Evolutionary conservation across 2,329 filamentous ascomycete species (phyloP).

Genomic region (Fusarium sp.): DNA sequence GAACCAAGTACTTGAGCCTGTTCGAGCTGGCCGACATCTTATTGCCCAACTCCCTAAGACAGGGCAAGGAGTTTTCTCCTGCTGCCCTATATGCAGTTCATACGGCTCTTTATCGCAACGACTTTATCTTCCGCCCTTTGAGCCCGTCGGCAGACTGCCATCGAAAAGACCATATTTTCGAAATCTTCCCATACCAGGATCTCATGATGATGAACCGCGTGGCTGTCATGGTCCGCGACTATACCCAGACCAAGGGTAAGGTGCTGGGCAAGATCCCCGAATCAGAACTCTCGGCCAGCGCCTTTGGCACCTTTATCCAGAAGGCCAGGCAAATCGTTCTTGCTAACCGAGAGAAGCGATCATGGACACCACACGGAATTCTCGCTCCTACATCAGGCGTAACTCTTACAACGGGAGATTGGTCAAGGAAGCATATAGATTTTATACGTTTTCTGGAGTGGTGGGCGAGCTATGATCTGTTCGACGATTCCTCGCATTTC

Average conservation of each 20-base stretch:
- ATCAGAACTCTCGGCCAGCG: constrained; percentile 28
- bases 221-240: constrained; percentile 47
- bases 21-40: constrained; percentile 60
- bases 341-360: constrained; percentile 58
- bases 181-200: constrained; percentile 57
- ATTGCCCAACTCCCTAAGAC: constrained; percentile 50
- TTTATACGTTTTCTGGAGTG: constrained; percentile 75
- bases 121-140: constrained; percentile 66
- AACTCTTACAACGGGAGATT: constrained; percentile 36
- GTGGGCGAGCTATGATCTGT: constrained; percentile 68
- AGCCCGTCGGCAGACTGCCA: constrained; percentile 57
- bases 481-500: constrained; percentile 61
- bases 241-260: constrained; percentile 40
- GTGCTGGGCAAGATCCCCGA: constrained; percentile 23
- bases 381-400: constrained; percentile 44
- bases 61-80: constrained; percentile 52
- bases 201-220: constrained; percentile 46
- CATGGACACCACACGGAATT: constrained; percentile 61
- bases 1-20: constrained; percentile 58
- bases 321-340: constrained; percentile 62
- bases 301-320: constrained; percentile 57
- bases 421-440: constrained; percentile 50
- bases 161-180: constrained; percentile 66
- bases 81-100: constrained; percentile 75
- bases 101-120: constrained; percentile 66